Percentiles rank a stretch among this genome's conserved stretches.
Evolutionary conservation across 139 green algal species (phyloP).

Genomic region (Chlamydomonas urium): DNA sequence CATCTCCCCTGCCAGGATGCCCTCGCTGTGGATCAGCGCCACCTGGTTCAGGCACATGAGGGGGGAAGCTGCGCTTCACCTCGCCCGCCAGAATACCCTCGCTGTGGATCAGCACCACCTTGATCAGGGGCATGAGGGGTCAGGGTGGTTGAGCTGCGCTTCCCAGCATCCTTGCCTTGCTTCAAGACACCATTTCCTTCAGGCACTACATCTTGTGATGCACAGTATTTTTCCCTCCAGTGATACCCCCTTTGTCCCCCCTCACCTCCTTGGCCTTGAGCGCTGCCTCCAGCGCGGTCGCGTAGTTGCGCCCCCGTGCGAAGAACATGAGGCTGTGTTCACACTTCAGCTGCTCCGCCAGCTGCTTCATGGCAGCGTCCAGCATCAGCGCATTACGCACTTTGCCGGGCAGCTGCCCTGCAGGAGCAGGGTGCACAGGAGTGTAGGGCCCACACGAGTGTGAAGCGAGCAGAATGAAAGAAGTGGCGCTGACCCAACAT

Average conservation of each 20-base stretch:
- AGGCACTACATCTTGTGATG: neutral
- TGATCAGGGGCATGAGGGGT: conserved; percentile 78
- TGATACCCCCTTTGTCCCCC: neutral
- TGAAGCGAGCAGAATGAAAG: conserved; percentile 1
- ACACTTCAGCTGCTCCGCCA: conserved; percentile 75
- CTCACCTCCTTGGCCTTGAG: conserved; percentile 61
- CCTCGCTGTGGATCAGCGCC: conserved; percentile 49
- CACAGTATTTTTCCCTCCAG: neutral
- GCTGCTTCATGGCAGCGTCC: conserved; percentile 68
- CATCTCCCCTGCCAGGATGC: conserved; percentile 97
- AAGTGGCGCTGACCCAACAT: too few species aligned
- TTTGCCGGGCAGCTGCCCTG: conserved; percentile 52
- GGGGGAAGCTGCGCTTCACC: conserved; percentile 97
- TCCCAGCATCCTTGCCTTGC: neutral
- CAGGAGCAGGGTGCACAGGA: neutral
- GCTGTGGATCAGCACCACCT: conserved; percentile 19
- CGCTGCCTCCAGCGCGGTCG: conserved; percentile 89
- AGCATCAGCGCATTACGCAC: conserved; percentile 60
- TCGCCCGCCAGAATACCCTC: conserved; percentile 95
- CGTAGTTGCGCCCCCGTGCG: conserved; percentile 89
- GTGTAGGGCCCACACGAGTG: neutral
- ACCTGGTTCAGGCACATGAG: conserved; percentile 65
- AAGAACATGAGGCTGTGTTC: conserved; percentile 84
- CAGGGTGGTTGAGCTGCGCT: conserved; percentile 49
- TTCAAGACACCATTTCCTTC: neutral